phyloP scores from a whole-genome alignment of 2,329 filamentous ascomycete genomes.

The Ampelomyces quisqualis region DNA sequence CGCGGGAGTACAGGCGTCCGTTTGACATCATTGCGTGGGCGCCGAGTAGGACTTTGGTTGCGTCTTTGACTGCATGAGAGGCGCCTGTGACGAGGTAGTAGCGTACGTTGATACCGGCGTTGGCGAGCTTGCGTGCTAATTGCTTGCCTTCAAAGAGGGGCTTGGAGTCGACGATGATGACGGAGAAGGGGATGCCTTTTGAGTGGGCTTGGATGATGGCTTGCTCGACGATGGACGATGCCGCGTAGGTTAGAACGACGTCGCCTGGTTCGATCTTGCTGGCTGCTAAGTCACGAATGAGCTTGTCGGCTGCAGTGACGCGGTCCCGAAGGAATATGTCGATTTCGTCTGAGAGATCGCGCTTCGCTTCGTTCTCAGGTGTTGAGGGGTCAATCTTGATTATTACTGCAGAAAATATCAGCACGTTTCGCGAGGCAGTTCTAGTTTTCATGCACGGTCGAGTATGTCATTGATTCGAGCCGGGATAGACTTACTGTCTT shows the following conservation, averaged over 20 bases:
- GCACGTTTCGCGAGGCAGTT: not conserved
- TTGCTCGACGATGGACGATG: constrained; percentile 82
- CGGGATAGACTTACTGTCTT: constrained; percentile 56
- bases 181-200: constrained; percentile 72
- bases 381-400: constrained; percentile 85
- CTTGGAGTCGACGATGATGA: constrained; percentile 79
- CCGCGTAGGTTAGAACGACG: constrained; percentile 82
- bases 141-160: constrained; percentile 69
- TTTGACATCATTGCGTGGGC: constrained; percentile 94
- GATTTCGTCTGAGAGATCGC: constrained; percentile 73
- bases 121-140: constrained; percentile 69
- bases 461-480: not conserved
- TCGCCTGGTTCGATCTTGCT: constrained; percentile 77
- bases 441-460: not conserved
- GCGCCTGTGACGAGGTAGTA: constrained; percentile 82
- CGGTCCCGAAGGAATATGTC: constrained; percentile 89
- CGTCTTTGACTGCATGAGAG: constrained; percentile 69
- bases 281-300: constrained; percentile 76
- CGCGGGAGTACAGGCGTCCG: constrained; percentile 81
- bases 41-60: constrained; percentile 76
- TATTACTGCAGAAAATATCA: constrained; percentile 58
- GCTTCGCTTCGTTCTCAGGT: constrained; percentile 79
- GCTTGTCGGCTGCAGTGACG: constrained; percentile 80
- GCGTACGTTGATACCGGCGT: constrained; percentile 71
- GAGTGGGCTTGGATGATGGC: constrained; percentile 71